A percentile compares a stretch with the other conserved stretches of the same genome.
These are phyloP conservation scores for Rugonectria rugulosa DNA, from an alignment of 2,329 filamentous ascomycete genomes.

Conservation along the genomic window DNA sequence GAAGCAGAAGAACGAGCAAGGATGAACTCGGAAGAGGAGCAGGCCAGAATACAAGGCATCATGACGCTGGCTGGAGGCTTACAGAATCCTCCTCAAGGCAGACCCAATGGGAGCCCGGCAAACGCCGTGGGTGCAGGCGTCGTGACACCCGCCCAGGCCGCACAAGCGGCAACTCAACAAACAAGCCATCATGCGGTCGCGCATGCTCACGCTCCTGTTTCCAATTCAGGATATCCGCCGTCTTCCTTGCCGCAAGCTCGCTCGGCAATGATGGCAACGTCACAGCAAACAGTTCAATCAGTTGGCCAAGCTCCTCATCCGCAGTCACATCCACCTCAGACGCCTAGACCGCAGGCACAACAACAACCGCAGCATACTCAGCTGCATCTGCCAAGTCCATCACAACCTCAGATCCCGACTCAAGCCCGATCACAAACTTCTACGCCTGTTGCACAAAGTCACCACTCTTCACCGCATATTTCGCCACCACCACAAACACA, in stretches of 20 bases:
- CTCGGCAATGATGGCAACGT: slow-evolving; percentile 37
- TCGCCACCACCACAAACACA: slow-evolving; percentile 37
- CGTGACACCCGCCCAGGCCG: slow-evolving; percentile 45
- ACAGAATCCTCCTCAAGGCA: slow-evolving; percentile 50
- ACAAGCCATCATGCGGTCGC: slow-evolving; percentile 25
- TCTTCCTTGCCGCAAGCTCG: slow-evolving; percentile 39
- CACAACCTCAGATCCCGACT: slow-evolving; percentile 28
- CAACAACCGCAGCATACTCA: slow-evolving; percentile 26
- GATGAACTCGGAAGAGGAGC: slow-evolving; percentile 65
- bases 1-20: slow-evolving; percentile 71
- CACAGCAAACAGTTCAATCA: slow-evolving; percentile 43
- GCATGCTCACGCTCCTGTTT: slow-evolving; percentile 26
- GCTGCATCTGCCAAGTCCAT: slow-evolving; percentile 33
- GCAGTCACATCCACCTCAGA: slow-evolving; percentile 41
- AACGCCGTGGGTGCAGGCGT: slow-evolving; percentile 39
- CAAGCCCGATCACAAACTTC: slow-evolving; percentile 38
- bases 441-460: slow-evolving; percentile 36
- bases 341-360: slow-evolving; percentile 31
- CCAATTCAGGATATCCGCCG: slow-evolving; percentile 37
- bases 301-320: slow-evolving; percentile 37
- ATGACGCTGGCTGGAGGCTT: slow-evolving; percentile 62
- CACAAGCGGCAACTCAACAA: slow-evolving; percentile 36
- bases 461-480: slow-evolving; percentile 37
- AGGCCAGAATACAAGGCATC: slow-evolving; percentile 67
- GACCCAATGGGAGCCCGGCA: slow-evolving; percentile 34